A percentile compares a stretch with the other conserved stretches of the same genome.
These are phyloP conservation scores for Exophiala oligosperma DNA, from an alignment of 2,329 filamentous ascomycete species.

Conservation along the genomic window DNA sequence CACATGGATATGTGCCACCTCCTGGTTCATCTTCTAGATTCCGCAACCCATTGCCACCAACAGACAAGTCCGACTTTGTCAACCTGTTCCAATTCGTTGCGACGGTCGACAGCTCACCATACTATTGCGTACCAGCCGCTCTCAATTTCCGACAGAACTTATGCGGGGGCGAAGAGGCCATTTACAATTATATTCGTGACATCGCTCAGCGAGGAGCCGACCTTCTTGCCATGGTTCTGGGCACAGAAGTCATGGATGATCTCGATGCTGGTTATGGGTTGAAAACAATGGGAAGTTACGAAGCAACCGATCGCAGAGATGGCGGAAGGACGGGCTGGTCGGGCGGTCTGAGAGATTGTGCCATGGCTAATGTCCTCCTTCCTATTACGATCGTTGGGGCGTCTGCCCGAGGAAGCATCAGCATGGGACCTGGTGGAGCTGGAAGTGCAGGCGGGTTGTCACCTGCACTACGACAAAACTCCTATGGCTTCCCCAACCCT, in stretches of 20 bases:
- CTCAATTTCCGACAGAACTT: slow-evolving; percentile 68
- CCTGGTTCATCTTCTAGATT: slow-evolving; percentile 1
- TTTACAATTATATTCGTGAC: slow-evolving; percentile 62
- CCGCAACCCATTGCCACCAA: slow-evolving; percentile 18
- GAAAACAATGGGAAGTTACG: slow-evolving; percentile 29
- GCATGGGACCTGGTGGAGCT: slow-evolving; percentile 28
- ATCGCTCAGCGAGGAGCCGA: slow-evolving; percentile 66
- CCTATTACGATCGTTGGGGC: slow-evolving; percentile 56
- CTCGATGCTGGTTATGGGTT: slow-evolving; percentile 33
- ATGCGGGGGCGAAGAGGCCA: slow-evolving; percentile 71
- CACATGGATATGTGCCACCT: slow-evolving; percentile 68
- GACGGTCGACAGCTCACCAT: slow-evolving; percentile 71
- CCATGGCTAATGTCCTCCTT: slow-evolving; percentile 71
- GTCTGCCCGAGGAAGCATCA: slow-evolving; percentile 25
- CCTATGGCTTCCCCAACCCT: slow-evolving; percentile 25
- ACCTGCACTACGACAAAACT: slow-evolving; percentile 23
- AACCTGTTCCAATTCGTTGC: slow-evolving; percentile 72
- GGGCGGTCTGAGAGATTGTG: slow-evolving; percentile 59
- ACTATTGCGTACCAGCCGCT: slow-evolving; percentile 69
- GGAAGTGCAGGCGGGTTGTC: slow-evolving; percentile 29
- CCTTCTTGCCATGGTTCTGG: slow-evolving; percentile 61
- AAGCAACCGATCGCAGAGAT: slow-evolving; percentile 26
- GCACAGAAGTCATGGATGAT: slow-evolving; percentile 69
- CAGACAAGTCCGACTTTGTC: slow-evolving; percentile 61
- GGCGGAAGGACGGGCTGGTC: slow-evolving; percentile 46